These are phyloP conservation scores for Syzygium oleosum DNA, from an alignment of 345 rosid species.

Conservation along the genomic window DNA sequence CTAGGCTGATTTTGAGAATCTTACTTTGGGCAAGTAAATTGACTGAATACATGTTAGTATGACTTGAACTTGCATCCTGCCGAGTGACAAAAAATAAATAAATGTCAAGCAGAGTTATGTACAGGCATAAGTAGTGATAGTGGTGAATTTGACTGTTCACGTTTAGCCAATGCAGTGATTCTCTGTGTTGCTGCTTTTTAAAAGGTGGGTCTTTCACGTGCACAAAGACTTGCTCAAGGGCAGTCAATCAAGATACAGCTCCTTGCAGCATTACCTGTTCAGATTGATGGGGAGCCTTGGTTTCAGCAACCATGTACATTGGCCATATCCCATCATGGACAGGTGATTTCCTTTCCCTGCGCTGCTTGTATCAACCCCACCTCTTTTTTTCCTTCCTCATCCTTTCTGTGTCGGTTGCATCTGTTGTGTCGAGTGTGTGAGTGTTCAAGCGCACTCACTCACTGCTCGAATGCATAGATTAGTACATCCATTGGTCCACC, in stretches of 20 bases:
- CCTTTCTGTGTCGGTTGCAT: background rate
- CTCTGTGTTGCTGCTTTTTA: background rate
- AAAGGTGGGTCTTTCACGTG: conserved; percentile 91
- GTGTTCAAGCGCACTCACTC: background rate
- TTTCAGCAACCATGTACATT: conserved; percentile 70
- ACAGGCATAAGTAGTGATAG: background rate
- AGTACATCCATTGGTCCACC: background rate
- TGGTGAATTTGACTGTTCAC: background rate
- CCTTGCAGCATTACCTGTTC: conserved; percentile 74
- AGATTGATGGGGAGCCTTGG: conserved; percentile 97
- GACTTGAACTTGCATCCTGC: background rate
- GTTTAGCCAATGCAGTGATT: background rate
- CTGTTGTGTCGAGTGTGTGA: background rate
- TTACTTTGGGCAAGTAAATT: background rate
- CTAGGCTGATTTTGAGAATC: background rate
- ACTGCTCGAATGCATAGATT: background rate
- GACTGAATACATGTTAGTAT: background rate
- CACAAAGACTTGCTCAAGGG: conserved; percentile 91
- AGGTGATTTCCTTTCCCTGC: conserved; percentile 35
- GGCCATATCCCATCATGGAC: conserved; percentile 78
- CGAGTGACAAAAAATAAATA: background rate
- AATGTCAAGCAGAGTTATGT: background rate
- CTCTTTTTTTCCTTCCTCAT: background rate
- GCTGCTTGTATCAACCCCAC: background rate
- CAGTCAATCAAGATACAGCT: conserved; percentile 77